These are phyloP conservation scores for Trichosanthes truncata DNA, from an alignment of 306 rosid genomes.

Conservation along the genomic window DNA sequence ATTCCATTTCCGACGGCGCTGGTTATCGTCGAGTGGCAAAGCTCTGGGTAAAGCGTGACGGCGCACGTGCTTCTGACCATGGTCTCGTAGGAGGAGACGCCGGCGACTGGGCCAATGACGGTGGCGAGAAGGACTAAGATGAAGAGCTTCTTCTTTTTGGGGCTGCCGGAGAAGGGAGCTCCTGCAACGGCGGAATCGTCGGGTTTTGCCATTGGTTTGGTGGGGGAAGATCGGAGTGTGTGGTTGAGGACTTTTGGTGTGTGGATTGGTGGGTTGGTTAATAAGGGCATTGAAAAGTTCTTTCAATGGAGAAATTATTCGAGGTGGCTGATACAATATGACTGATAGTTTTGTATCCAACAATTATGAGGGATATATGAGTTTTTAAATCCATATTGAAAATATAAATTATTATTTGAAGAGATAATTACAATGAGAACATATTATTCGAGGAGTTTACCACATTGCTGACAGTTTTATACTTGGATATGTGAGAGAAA, in stretches of 20 bases:
- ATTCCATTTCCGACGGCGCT: slow-evolving; percentile 19
- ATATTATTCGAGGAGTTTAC: no score
- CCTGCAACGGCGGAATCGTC: slow-evolving; percentile 24
- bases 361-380: no score
- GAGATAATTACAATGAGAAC: no score
- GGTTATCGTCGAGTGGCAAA: slow-evolving; percentile 56
- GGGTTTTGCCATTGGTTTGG: slow-evolving; percentile 19
- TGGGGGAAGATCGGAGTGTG: background rate
- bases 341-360: no score
- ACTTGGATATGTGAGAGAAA: no score
- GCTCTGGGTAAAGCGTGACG: slow-evolving; percentile 52
- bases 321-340: no score
- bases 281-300: background rate
- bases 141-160: slow-evolving; percentile 27
- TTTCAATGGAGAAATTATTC: no score
- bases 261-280: background rate
- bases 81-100: slow-evolving; percentile 11
- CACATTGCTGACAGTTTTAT: no score
- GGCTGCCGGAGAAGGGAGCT: slow-evolving; percentile 15
- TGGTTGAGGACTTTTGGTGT: background rate
- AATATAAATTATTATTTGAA: no score
- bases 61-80: slow-evolving; percentile 45
- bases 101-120: no score
- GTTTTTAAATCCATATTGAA: no score
- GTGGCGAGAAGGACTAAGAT: slow-evolving; percentile 26